Base-by-base conservation (phyloP, 2,329 filamentous ascomycete genomes). In the Cordyceps cateniannulata region DNA sequence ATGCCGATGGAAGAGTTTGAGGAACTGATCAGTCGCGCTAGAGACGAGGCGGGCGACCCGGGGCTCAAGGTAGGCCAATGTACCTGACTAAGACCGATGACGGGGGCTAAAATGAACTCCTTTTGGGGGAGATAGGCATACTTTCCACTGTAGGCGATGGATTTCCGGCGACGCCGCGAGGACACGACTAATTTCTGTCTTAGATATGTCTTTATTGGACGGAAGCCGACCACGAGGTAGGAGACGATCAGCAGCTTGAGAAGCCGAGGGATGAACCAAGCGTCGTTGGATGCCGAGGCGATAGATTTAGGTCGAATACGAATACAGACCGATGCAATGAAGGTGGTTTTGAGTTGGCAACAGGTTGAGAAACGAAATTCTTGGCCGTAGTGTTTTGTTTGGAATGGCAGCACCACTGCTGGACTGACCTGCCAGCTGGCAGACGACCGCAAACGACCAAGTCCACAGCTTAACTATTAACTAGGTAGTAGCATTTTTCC, bases 141-240 rank as follows among this genome's bases (percentile, higher is more conserved):
- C 69, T 86, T 87, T 62, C 82, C 82, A 48, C 68, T 86, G 79
- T 86, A 72, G 78, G 82, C 77, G 32, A 32, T 24, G 35, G 24
- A 22, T 18, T 22, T 2, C 25, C 20, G 8, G 29, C 20, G 10
- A 18, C n/a, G 47, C 16, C 14, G n/a, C 20, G 27, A 45, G 3
- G n/a, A 2, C 2, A 9, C 27, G 32, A 20, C 42, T 56, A 56
- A 56, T 35, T 18, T 32, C 14, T 35, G 53, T 47, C 32, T 60
- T 62, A 85, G 83, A 64, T 85, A 87, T 68, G 81, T 87, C 42
- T 86, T 82, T 64, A 85, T 87, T 65, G 85, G 84, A 54, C 78
- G 79, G 63, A 87, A 87, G 65, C 80, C 81, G 60, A 22, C 25
- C 8, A 52, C 24, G 16, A 25, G 40, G 20, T 56, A 47, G 40